Base-by-base conservation (phyloP, 225 moss, liverwort and hornwort species). In the Physcomitrium patens region DNA sequence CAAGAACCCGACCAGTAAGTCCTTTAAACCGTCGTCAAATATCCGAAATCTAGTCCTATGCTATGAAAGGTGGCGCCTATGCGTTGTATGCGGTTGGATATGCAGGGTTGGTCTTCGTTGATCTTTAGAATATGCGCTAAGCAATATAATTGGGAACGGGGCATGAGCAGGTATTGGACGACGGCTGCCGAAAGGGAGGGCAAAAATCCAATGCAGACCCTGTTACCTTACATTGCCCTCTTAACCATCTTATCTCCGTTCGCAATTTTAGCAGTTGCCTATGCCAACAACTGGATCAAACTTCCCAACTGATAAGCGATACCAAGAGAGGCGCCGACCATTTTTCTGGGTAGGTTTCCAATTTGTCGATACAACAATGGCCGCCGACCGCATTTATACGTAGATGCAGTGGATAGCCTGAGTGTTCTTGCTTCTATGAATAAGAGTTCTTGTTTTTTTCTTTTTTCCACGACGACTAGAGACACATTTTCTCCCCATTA, bases 1-100 rank as follows among this genome's bases (percentile, higher is more conserved):
- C 57, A 96, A 85, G 96, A 96, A 74, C 96, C 96, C 20, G 85
- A 96, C 73, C 89, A 96, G 96, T 96, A 86, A 89, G 90, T 54
- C 60, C 13, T 57, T 59, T 43, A 7, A 41, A 54, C 23, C 41
- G 0, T 0, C 12, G 20, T 63, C 2, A 4, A 46, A 45, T 64
- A 20, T 13, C 48, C 60, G 15, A 15, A 49, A 3, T 15, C 48
- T 57, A 8, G 14, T 10, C 10, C 2, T 48, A 31, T 70, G 64
- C 23, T 65, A 10, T 15, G 8, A n/a, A 1, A 24, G 13, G 49
- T 68, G 69, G 16, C 41, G 62, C 68, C 24, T 44, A 5, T 44
- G 17, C 67, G 13, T 23, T 69, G 19, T 53, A 62, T 46, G 24
- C 24, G 24, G 1, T 24, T 24, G 24, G 1, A 18, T 15, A 48